A percentile compares a stretch with the other conserved stretches of the same genome.
Conservation (phyloP, 805 yeast genomes). For the Kuraishia ogatae region DNA sequence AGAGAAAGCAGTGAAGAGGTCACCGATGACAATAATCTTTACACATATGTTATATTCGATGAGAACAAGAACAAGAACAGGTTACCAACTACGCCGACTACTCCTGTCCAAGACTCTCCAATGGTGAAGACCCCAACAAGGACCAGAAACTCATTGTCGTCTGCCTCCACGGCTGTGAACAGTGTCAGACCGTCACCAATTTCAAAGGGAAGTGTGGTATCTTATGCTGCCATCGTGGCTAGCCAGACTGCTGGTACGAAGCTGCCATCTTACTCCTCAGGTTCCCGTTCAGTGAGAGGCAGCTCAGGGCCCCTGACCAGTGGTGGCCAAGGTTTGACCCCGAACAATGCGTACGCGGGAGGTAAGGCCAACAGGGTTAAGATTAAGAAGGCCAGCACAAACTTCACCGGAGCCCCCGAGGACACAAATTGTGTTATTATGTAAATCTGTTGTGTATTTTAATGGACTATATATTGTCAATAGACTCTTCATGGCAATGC, state of each 20-base stretch:
- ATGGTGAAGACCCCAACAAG: neutral
- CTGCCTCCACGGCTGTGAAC: neutral
- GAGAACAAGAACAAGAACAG: neutral
- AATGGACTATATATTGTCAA: neutral
- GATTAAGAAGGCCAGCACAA: neutral
- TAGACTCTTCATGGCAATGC: neutral
- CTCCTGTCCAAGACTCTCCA: neutral
- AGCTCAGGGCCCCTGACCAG: neutral
- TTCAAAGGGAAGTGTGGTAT: neutral
- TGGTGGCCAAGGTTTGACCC: neutral
- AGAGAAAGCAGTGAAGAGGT: neutral
- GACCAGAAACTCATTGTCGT: neutral
- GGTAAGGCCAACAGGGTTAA: neutral
- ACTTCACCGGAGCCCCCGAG: neutral
- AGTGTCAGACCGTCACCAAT: neutral
- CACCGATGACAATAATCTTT: neutral
- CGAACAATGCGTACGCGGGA: neutral
- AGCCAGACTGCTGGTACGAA: neutral
- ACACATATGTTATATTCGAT: neutral
- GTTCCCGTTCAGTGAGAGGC: neutral
- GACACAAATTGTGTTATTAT: constrained; percentile 1
- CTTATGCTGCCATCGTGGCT: neutral
- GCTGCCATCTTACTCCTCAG: neutral
- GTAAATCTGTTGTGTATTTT: neutral
- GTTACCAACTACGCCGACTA: neutral